Evolutionary conservation across 2,329 filamentous ascomycete genomes (phyloP).

Genomic region (Mycosphaerelloides madeirae): DNA sequence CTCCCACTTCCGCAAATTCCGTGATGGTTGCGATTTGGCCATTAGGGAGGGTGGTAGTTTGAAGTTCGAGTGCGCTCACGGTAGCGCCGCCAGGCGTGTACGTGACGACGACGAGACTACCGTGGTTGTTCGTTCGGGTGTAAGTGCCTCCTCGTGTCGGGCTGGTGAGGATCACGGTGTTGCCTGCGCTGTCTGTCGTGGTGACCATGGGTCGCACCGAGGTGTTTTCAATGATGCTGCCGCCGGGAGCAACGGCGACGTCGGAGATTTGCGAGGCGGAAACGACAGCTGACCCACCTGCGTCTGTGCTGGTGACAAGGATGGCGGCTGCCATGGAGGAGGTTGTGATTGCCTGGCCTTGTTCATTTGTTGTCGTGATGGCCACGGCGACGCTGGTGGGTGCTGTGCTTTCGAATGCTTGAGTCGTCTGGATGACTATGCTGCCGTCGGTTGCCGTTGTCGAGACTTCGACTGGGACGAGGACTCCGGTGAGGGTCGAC

Average conservation of each 20-base stretch:
- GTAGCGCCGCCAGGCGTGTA: conserved; percentile 42
- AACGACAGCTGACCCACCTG: conserved; percentile 34
- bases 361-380: conserved; percentile 29
- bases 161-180: conserved; percentile 33
- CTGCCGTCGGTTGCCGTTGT: conserved; percentile 37
- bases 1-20: conserved; percentile 40
- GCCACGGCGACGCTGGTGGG: conserved; percentile 28
- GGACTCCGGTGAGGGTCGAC: conserved; percentile 30
- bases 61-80: conserved; percentile 38
- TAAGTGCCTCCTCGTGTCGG: conserved; percentile 36
- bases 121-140: conserved; percentile 40
- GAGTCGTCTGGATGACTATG: conserved; percentile 34
- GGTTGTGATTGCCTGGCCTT: conserved; percentile 28
- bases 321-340: conserved; percentile 37
- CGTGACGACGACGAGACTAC: conserved; percentile 42
- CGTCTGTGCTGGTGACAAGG: conserved; percentile 39
- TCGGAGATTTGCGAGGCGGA: conserved; percentile 36
- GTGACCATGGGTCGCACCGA: conserved; percentile 36
- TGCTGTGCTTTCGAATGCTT: conserved; percentile 34
- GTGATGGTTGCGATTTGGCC: conserved; percentile 40
- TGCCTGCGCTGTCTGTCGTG: conserved; percentile 38
- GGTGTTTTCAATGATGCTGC: conserved; percentile 31
- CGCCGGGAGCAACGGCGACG: conserved; percentile 34
- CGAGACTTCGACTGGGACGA: conserved; percentile 38
- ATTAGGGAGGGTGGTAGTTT: conserved; percentile 33